Evolutionary conservation across 2,329 filamentous ascomycete genomes (phyloP).

Genomic region (Colletotrichum simmondsii): DNA sequence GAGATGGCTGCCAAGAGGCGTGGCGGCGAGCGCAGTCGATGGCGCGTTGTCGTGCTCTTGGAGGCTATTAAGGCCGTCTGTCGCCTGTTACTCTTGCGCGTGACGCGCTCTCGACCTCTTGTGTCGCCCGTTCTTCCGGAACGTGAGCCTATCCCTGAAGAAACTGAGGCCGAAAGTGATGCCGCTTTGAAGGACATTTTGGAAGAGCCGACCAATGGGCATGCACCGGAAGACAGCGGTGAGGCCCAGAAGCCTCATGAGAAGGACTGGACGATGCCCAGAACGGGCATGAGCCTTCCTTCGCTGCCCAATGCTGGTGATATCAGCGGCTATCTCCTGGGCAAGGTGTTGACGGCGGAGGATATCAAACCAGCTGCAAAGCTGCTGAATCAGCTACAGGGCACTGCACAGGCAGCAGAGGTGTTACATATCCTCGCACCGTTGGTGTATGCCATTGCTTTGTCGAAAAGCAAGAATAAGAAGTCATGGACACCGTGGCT

Average conservation of each 20-base stretch:
- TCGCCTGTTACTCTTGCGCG: constrained; percentile 79
- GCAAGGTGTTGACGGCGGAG: constrained; percentile 92
- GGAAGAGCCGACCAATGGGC: constrained; percentile 68
- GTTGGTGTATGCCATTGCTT: constrained; percentile 84
- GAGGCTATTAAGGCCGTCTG: constrained; percentile 90
- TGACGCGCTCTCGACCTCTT: constrained; percentile 85
- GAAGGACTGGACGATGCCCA: constrained; percentile 89
- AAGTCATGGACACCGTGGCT: constrained; percentile 94
- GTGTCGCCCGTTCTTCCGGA: constrained; percentile 88
- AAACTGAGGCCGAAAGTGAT: constrained; percentile 57
- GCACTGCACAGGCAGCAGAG: constrained; percentile 81
- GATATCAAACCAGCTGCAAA: constrained; percentile 93
- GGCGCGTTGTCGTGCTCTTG: constrained; percentile 87
- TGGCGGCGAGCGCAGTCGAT: constrained; percentile 81
- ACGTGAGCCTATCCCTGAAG: constrained; percentile 78
- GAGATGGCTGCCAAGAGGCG: constrained; percentile 95
- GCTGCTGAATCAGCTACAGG: constrained; percentile 85
- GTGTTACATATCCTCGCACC: constrained; percentile 92
- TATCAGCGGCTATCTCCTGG: constrained; percentile 87
- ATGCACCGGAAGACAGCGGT: constrained; percentile 62
- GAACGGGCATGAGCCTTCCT: constrained; percentile 87
- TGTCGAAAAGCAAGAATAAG: constrained; percentile 78
- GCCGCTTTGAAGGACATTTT: constrained; percentile 53
- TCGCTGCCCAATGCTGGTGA: constrained; percentile 83
- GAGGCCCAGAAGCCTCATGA: constrained; percentile 54